Conservation (phyloP, 495 filamentous ascomycete genomes). For the Penicillium pancosmium region DNA sequence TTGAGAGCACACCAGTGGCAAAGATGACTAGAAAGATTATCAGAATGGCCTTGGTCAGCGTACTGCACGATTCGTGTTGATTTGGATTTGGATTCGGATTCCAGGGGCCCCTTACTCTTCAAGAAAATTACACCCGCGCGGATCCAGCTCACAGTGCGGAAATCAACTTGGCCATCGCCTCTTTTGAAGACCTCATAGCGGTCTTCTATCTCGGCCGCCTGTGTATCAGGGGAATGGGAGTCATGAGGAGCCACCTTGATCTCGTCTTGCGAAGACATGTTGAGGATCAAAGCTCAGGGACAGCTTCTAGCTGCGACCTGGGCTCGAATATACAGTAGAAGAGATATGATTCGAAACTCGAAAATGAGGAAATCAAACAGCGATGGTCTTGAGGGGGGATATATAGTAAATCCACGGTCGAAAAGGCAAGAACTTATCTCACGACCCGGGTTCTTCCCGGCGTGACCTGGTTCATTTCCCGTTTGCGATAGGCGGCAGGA, state of each 20-base stretch:
- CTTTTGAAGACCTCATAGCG: conserved; percentile 55
- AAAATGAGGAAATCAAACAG: neutral
- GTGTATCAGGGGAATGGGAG: conserved; percentile 7
- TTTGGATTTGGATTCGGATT: neutral
- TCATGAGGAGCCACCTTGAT: conserved; percentile 24
- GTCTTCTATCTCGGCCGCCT: conserved; percentile 25
- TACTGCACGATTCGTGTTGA: neutral
- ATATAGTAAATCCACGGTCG: conserved; percentile 11
- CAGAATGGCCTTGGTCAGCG: neutral
- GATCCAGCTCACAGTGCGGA: conserved; percentile 61
- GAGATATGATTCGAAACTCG: neutral
- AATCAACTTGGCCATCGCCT: conserved; percentile 52
- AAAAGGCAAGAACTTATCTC: conserved; percentile 15
- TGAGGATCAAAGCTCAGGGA: neutral
- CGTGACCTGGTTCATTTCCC: conserved; percentile 9
- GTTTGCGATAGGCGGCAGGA: neutral
- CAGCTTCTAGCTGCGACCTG: neutral
- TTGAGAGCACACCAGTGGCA: conserved; percentile 61
- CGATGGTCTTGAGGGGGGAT: neutral
- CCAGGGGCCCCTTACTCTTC: conserved; percentile 36
- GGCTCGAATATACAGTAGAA: neutral
- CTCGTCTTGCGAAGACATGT: conserved; percentile 21
- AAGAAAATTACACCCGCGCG: conserved; percentile 59
- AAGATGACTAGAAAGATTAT: conserved; percentile 38
- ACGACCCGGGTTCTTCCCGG: conserved; percentile 7